Evolutionary conservation across 345 rosid genomes (phyloP), one percentile per base, ranked within the genome.

Genomic region (Brassica incana): DNA sequence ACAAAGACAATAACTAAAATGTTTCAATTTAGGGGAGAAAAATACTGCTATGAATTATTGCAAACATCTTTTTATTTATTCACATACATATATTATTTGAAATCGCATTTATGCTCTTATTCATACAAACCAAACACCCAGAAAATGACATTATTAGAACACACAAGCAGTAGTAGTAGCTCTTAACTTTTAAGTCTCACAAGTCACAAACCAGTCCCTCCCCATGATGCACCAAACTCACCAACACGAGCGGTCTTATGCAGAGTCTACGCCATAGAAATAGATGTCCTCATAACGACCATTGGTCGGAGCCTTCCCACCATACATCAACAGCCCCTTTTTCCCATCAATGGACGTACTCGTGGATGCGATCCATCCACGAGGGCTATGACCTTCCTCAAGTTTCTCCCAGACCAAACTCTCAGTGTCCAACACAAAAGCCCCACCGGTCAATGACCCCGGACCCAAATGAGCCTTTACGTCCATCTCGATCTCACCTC

Each of bases 331-430:
- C 64, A 59, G 23, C 14, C 64, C 64, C 9, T 59, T 20, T 23
- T 59, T 59, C 5, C 64, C 64, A 59, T 59, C 30, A 20, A 59
- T 20, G 30, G 64, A 59, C 30, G 64, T 30, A 4, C 30, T 20
- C 30, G 64, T 59, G 30, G 64, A 59, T 9, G 64, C 64, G 14
- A 25, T 20, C 62, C 62, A 58, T 18, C 64, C 64, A 59, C 64
- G 64, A 25, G 64, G 64, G 64, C 64, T 59, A 59, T 59, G 64
- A 23, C 64, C 64, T 59, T 59, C 64, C 64, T 8, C 64, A 59
- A 59, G 64, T 9, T 59, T 59, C 64, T 59, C 64, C 64, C 64
- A 59, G n/a, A 59, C 1, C 32, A 59, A 23, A 59, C 64, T 59
- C n/a, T 59, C 30, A 23, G 64, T 59, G 14, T 59, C 64, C 64